A percentile compares a stretch with the other conserved stretches of the same genome.
Conservation (phyloP, 1,284 basidiomycete species). For the Phylloporus sp. region DNA sequence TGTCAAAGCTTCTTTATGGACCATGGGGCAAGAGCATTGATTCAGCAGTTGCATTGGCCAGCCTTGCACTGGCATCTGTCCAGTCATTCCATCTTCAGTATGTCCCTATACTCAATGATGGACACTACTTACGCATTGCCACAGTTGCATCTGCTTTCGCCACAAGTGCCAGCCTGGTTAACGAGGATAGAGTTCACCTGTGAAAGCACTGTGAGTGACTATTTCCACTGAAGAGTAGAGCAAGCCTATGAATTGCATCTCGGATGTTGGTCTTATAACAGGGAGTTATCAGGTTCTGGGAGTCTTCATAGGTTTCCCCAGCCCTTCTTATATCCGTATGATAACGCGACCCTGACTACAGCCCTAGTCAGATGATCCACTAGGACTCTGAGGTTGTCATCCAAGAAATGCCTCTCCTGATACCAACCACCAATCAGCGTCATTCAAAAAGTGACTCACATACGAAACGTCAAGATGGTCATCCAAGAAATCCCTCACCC, state of each 20-base stretch:
- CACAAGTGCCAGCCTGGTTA: neutral
- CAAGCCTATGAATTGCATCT: neutral
- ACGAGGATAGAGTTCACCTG: neutral
- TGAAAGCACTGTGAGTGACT: neutral
- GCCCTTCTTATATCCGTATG: neutral
- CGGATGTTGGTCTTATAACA: neutral
- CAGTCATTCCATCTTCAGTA: neutral
- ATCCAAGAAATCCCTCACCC: neutral
- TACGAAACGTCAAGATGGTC: no score
- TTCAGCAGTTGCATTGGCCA: constrained; percentile 4
- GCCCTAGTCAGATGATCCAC: neutral
- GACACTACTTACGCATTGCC: constrained; percentile 3
- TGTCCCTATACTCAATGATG: neutral
- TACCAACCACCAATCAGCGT: neutral
- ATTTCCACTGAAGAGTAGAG: no score
- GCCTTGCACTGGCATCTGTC: constrained; percentile 23
- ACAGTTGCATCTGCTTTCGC: neutral
- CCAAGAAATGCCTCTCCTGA: neutral
- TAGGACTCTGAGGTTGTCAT: neutral
- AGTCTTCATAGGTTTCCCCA: neutral
- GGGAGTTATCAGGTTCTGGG: neutral
- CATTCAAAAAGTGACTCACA: neutral
- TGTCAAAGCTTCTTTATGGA: neutral
- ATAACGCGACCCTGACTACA: neutral
- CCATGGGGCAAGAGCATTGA: neutral